Percentiles rank a stretch among this genome's conserved stretches.
Evolutionary conservation across 805 yeast species (phyloP).

Genomic region (Monosporozyma aerobia): DNA sequence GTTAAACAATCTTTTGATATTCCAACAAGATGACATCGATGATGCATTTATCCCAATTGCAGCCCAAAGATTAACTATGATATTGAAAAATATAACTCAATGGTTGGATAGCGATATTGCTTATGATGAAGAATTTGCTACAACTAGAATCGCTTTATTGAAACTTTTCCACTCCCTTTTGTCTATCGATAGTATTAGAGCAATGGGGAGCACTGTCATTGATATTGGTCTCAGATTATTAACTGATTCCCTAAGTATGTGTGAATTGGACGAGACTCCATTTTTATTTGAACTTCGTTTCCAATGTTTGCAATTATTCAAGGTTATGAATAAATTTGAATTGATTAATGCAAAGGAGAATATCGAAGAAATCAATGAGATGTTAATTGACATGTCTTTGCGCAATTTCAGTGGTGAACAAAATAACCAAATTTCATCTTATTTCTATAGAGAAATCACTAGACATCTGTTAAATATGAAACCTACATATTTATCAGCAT

Average conservation of each 20-base stretch:
- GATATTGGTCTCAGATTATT: conserved; percentile 39
- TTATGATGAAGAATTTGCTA: conserved; percentile 45
- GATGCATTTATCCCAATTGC: conserved; percentile 41
- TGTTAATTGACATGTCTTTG: conserved; percentile 36
- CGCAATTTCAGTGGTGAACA: conserved; percentile 18
- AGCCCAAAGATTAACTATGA: conserved; percentile 55
- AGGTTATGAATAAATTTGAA: conserved; percentile 26
- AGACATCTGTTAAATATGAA: conserved; percentile 21
- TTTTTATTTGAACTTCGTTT: conserved; percentile 36
- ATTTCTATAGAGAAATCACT: conserved; percentile 32
- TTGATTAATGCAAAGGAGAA: conserved; percentile 28
- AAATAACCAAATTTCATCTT: conserved; percentile 26
- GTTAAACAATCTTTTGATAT: conserved; percentile 34
- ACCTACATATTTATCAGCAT: background rate
- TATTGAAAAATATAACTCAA: conserved; percentile 40
- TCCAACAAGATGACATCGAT: background rate
- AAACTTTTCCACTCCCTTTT: conserved; percentile 32
- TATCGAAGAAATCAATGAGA: conserved; percentile 31
- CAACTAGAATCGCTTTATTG: conserved; percentile 43
- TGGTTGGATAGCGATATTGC: conserved; percentile 60
- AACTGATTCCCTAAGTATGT: conserved; percentile 24
- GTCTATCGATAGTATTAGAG: conserved; percentile 30
- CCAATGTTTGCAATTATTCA: conserved; percentile 37
- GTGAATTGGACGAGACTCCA: conserved; percentile 30
- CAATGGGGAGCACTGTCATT: conserved; percentile 32